Evolutionary conservation across 2,329 filamentous ascomycete genomes (phyloP), one percentile per base, ranked within the genome.

Genomic region (Fusarium pseudoanthophilum): DNA sequence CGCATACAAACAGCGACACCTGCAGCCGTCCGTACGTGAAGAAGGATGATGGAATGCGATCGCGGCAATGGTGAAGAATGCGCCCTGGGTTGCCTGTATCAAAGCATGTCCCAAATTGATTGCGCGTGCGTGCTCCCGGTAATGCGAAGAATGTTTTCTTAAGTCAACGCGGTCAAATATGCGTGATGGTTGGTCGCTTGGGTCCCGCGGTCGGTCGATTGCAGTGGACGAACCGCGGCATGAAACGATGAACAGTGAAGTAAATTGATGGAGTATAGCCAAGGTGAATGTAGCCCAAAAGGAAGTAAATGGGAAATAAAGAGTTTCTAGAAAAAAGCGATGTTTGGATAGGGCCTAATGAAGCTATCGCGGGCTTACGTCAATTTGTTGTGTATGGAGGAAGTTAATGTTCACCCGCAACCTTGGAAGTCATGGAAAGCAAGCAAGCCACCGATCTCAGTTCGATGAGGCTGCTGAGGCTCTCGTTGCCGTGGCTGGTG

Each of bases 121-220:
- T 70, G 37, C 60, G 72, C 69, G 60, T 36, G 45, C 37, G 60
- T 68, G 49, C 51, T 64, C 30, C 32, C 15, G 24, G 40, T 34
- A 24, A 36, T 49, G 58, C 11, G 56, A 46, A 30, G 60, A 66
- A 57, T 28, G 58, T 21, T 59, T 57, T 55, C 51, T 64, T 37
- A 52, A 57, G 60, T 51, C 53, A 71, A 78, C 74, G 72, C 77
- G 77, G 71, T 79, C 62, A 67, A 69, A 56, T 70, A 66, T 74
- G 76, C 57, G 66, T 55, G 69, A 75, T 73, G 67, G 69, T 75
- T 75, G 74, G 73, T 72, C 67, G 72, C 64, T 66, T 69, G 69
- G 75, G 66, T 70, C 66, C 75, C 60, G 74, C 70, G 70, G 70
- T 70, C 52, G 71, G 70, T 77, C 66, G 71, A 77, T 77, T 77